Conservation (phyloP, 768 basidiomycete species). For the Collybia sp. region DNA sequence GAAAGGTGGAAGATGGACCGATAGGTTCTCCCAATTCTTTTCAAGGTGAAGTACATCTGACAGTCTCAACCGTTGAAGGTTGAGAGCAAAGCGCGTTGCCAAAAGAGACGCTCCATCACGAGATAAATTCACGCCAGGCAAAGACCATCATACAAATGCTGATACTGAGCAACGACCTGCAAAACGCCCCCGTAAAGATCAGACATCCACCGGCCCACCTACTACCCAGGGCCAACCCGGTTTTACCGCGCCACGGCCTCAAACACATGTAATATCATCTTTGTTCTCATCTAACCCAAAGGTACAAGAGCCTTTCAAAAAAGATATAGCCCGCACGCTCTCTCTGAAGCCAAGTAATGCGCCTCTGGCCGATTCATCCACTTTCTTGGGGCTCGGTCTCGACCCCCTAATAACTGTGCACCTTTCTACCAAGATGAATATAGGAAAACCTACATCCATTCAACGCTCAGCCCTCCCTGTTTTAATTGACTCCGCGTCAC, state of each 20-base stretch:
- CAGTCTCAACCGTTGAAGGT: constrained; percentile 32
- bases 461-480: constrained; percentile 76
- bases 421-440: constrained; percentile 73
- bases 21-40: constrained; percentile 45
- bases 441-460: constrained; percentile 84
- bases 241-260: constrained; percentile 16
- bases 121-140: constrained; percentile 15
- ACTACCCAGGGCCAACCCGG: constrained; percentile 14
- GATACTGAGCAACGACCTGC: constrained; percentile 27
- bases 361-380: constrained; percentile 68
- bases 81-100: constrained; percentile 68
- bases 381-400: constrained; percentile 80
- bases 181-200: constrained; percentile 36
- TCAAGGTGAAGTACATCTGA: constrained; percentile 10
- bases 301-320: constrained; percentile 37
- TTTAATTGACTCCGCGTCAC: constrained; percentile 27
- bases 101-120: constrained; percentile 51
- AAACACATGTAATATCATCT: constrained; percentile 78
- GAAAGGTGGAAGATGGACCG: constrained; percentile 73
- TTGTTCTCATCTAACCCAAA: constrained; percentile 84
- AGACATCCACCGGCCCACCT: constrained; percentile 2
- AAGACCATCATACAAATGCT: constrained; percentile 13
- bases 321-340: constrained; percentile 16
- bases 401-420: constrained; percentile 78
- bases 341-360: constrained; percentile 71